These are phyloP conservation scores for Tylopilus felleus DNA, from an alignment of 768 basidiomycete species.

Conservation along the genomic window DNA sequence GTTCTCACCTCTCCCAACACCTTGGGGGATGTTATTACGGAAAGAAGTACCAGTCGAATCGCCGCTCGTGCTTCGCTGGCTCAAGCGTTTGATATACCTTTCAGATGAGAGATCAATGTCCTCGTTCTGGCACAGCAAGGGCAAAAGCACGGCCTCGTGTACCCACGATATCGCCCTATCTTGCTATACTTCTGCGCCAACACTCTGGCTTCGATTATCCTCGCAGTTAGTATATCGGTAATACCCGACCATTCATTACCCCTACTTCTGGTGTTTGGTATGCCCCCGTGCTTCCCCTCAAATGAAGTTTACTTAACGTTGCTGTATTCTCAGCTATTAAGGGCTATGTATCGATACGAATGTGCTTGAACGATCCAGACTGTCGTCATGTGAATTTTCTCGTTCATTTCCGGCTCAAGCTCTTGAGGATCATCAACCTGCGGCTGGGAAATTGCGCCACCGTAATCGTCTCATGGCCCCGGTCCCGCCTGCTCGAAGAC, in stretches of 20 bases:
- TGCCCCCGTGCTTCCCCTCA: not conserved
- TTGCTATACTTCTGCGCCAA: not conserved
- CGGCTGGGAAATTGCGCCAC: not conserved
- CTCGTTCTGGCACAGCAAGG: not conserved
- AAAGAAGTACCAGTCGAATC: not conserved
- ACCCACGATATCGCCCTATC: not conserved
- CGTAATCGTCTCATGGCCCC: not conserved
- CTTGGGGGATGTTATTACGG: not conserved
- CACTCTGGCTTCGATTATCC: not conserved
- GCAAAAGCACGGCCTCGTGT: not conserved
- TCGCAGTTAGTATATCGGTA: constrained; percentile 7
- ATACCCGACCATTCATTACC: not conserved
- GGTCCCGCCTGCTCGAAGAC: constrained; percentile 6
- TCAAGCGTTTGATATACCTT: not conserved
- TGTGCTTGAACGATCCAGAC: not conserved
- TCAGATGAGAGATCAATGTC: not conserved
- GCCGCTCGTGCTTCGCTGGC: not conserved
- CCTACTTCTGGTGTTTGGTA: not conserved
- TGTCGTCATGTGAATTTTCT: not conserved
- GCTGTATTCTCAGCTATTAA: not conserved
- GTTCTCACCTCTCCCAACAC: too few species aligned
- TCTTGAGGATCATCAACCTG: constrained; percentile 1
- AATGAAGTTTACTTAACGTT: not conserved
- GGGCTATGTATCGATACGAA: not conserved
- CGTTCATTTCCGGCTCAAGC: constrained; percentile 7